A percentile compares a stretch with the other conserved stretches of the same genome.
These are phyloP conservation scores for Platanthera guangdongensis DNA, from an alignment of 106 monocot genomes.

Conservation along the genomic window DNA sequence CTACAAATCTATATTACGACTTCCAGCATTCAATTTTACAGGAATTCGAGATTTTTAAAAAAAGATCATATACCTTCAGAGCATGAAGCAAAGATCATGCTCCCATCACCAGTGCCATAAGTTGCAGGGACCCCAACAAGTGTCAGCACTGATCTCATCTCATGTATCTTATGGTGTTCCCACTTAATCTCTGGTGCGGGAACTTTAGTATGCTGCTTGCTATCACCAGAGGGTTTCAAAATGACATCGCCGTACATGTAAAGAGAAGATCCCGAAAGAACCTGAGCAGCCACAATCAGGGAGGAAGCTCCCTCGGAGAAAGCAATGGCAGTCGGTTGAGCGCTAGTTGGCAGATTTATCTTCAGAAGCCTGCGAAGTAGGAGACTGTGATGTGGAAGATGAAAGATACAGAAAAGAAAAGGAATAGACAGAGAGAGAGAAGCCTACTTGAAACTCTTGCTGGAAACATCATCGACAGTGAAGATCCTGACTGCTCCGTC, in stretches of 20 bases:
- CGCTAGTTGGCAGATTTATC: conserved; percentile 77
- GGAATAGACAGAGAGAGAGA: background rate
- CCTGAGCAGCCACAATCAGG: conserved; percentile 79
- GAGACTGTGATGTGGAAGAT: background rate
- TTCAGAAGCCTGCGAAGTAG: conserved; percentile 52
- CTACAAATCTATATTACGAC: background rate
- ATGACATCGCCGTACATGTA: conserved; percentile 86
- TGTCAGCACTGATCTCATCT: conserved; percentile 52
- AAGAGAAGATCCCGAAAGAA: conserved; percentile 59
- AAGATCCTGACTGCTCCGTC: conserved; percentile 84
- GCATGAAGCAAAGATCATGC: conserved; percentile 78
- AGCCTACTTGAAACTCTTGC: conserved; percentile 90
- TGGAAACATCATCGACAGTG: conserved; percentile 76
- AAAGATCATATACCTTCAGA: conserved; percentile 71
- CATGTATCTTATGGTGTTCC: conserved; percentile 91
- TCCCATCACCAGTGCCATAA: conserved; percentile 86
- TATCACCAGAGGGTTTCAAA: conserved; percentile 41
- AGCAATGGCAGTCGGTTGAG: conserved; percentile 68
- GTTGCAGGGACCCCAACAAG: conserved; percentile 50
- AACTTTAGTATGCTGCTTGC: conserved; percentile 52
- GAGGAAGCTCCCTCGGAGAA: conserved; percentile 81
- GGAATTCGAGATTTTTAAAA: background rate
- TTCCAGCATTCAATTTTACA: background rate
- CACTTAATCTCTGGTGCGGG: conserved; percentile 78
- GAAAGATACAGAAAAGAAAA: background rate